Evolutionary conservation across 2,329 filamentous ascomycete genomes (phyloP), one percentile per base, ranked within the genome.

Genomic region (Gnomoniopsis sp.): DNA sequence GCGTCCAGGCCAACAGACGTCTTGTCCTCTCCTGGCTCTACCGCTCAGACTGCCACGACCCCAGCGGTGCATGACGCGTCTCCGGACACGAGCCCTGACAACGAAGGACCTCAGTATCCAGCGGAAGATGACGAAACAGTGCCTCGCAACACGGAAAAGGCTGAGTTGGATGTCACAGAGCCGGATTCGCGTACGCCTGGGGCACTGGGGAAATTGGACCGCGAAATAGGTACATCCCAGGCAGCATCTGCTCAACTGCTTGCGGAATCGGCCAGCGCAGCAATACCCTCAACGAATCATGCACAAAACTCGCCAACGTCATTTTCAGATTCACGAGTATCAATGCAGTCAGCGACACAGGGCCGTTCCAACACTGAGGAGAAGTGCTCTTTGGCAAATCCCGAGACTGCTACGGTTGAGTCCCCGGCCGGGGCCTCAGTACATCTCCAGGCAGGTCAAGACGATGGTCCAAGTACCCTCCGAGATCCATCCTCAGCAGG

Each of bases 71-170:
- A 87, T 60, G 83, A 88, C 62, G 82, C 80, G 7, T 92, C 89
- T 1, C 85, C 88, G 1, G 87, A 88, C 64, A 92, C 89, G 1
- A 92, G 88, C 65, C 87, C 88, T 1, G 88, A 89, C 56, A 83
- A 88, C 56, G 88, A 91, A 51, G 80, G 78, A 19, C 77, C 82
- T 50, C 80, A 82, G 47, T 84, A 83, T 64, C 71, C 77, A 17
- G 79, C 86, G 36, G 73, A 74, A n/a, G 63, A 57, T 21, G 77
- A 80, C 22, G 75, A 79, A 60, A 78, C 78, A 36, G 60, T 58
- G 66, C 76, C 68, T 68, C 75, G 68, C 68, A 77, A 65, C 68
- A 70, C 60, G 50, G 68, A 70, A 49, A 65, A 64, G 10, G 67
- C 67, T 14, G 69, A 63, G 52, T 34, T 60, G 59, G 53, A 58